phyloP scores from a whole-genome alignment of 2,329 filamentous ascomycete species.

The Claviceps lovelessii region DNA sequence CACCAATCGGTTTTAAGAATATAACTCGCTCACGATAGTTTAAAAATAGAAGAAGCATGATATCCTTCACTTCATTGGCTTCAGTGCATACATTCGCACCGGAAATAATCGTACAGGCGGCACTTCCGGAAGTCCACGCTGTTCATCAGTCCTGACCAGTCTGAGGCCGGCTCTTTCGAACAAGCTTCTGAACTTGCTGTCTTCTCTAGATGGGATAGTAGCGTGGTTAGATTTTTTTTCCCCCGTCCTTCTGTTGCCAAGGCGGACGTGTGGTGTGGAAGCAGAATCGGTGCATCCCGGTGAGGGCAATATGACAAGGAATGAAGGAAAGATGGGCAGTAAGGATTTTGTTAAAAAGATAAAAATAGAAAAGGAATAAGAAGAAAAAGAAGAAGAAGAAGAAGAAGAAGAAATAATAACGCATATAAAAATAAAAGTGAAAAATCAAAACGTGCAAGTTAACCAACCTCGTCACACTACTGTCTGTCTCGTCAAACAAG shows the following conservation, averaged over 20 bases:
- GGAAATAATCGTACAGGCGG: constrained; percentile 42
- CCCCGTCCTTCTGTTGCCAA: too few species aligned
- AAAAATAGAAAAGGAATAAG: background rate
- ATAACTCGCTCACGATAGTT: too few species aligned
- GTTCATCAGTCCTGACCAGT: constrained; percentile 56
- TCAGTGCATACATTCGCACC: constrained; percentile 65
- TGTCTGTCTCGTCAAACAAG: constrained; percentile 61
- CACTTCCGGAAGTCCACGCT: constrained; percentile 52
- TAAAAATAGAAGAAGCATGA: too few species aligned
- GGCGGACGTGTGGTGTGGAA: background rate
- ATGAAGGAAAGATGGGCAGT: too few species aligned
- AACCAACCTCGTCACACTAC: constrained; percentile 54
- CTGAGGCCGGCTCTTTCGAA: constrained; percentile 56
- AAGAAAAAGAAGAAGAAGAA: background rate
- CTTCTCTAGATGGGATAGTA: constrained; percentile 34
- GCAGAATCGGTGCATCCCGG: background rate
- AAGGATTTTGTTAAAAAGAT: background rate
- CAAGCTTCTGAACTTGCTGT: constrained; percentile 54
- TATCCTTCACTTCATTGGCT: constrained; percentile 22
- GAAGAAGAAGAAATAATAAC: too few species aligned
- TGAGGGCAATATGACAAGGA: background rate
- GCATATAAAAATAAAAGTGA: background rate
- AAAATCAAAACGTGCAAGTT: background rate
- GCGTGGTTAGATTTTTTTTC: background rate
- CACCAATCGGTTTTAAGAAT: too few species aligned